Percentiles rank a stretch among this genome's conserved stretches.
phyloP scores from a whole-genome alignment of 139 green algal species.

The Auxenochlorella protothecoides region DNA sequence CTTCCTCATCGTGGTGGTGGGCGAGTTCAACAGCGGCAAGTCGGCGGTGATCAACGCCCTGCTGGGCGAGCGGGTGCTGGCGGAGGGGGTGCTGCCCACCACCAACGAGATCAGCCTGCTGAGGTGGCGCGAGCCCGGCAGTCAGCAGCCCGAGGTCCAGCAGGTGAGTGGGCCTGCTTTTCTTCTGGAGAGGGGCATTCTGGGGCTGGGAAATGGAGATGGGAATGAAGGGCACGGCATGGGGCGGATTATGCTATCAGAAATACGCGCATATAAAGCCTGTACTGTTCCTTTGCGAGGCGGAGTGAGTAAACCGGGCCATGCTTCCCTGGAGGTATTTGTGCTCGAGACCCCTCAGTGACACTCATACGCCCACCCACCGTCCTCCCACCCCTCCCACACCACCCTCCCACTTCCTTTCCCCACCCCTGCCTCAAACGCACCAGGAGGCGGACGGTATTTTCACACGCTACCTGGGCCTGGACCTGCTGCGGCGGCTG shows the following conservation, averaged over 20 bases:
- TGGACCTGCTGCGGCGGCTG: slow-evolving; percentile 66
- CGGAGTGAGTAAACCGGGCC: too few relatives aligned
- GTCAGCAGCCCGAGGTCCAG: slow-evolving; percentile 14
- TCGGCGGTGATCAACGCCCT: slow-evolving; percentile 89
- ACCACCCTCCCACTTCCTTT: neutral
- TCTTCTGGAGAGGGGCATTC: too few relatives aligned
- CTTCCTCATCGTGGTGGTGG: slow-evolving; percentile 93
- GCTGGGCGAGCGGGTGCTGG: slow-evolving; percentile 68
- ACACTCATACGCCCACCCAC: too few relatives aligned
- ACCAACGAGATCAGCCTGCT: slow-evolving; percentile 98
- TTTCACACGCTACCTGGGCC: slow-evolving; percentile 63
- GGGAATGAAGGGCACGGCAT: too few relatives aligned
- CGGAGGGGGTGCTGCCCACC: slow-evolving; percentile 90
- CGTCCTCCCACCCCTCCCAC: neutral
- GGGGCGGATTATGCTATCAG: too few relatives aligned
- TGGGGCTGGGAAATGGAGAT: too few relatives aligned
- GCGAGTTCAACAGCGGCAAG: slow-evolving; percentile 93
- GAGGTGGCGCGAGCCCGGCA: slow-evolving; percentile 36
- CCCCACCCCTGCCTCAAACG: neutral
- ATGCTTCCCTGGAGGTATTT: too few relatives aligned
- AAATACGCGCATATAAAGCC: too few relatives aligned
- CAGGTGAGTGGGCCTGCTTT: neutral
- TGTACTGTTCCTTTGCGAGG: too few relatives aligned
- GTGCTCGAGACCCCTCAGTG: too few relatives aligned
- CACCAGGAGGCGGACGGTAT: slow-evolving; percentile 67